Conservation (phyloP, 2,329 filamentous ascomycete genomes). For the Talaromyces sp. region DNA sequence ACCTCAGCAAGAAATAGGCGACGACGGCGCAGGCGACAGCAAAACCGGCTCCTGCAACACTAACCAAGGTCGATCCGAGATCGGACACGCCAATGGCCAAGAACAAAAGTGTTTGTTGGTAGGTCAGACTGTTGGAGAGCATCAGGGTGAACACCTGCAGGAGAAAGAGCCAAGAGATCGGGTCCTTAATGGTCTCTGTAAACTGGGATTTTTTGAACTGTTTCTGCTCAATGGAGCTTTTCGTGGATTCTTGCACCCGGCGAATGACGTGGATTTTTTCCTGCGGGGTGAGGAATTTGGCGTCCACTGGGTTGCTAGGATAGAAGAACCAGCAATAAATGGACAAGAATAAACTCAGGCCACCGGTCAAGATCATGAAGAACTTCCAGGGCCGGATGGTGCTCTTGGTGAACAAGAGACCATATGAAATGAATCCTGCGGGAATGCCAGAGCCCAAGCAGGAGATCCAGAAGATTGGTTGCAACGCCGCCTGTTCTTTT, state of each 20-base stretch:
- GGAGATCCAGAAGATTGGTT: constrained; percentile 47
- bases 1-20: constrained; percentile 26
- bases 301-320: constrained; percentile 15
- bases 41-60: constrained; percentile 34
- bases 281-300: constrained; percentile 13
- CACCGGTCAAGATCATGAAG: constrained; percentile 37
- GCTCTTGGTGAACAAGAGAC: constrained; percentile 32
- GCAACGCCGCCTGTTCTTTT: constrained; percentile 44
- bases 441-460: constrained; percentile 27
- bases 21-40: constrained; percentile 28
- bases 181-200: constrained; percentile 14
- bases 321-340: constrained; percentile 16
- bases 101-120: constrained; percentile 38
- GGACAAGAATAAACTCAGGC: constrained; percentile 28
- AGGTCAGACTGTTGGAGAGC: constrained; percentile 37
- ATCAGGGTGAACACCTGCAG: constrained; percentile 16
- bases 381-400: constrained; percentile 29
- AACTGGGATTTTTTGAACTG: constrained; percentile 17
- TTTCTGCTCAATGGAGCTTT: constrained; percentile 19
- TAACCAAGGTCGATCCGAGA: constrained; percentile 38
- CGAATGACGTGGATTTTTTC: constrained; percentile 15
- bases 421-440: constrained; percentile 38
- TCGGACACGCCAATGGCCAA: constrained; percentile 31
- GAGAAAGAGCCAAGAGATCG: constrained; percentile 30
- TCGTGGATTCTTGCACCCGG: constrained; percentile 15